Percentiles rank a stretch among this genome's conserved stretches.
Conservation (phyloP, 2,329 filamentous ascomycete genomes). For the Graphilbum fragrans region DNA sequence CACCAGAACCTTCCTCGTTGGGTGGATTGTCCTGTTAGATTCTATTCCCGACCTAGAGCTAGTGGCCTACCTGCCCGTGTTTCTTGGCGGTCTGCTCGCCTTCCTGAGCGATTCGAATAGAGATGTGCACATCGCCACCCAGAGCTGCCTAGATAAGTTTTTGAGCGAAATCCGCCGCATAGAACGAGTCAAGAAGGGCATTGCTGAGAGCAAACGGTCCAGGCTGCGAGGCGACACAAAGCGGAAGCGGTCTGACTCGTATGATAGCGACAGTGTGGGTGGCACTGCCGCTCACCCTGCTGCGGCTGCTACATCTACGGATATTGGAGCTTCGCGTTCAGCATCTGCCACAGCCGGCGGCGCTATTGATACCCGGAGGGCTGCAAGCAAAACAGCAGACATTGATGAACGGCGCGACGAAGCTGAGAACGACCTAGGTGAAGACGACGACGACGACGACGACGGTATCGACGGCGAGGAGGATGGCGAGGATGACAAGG, state of each 20-base stretch:
- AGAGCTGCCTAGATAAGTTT: slow-evolving; percentile 79
- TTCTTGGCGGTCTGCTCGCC: slow-evolving; percentile 76
- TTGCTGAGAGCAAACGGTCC: slow-evolving; percentile 72
- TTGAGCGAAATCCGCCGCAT: slow-evolving; percentile 91
- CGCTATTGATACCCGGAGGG: too few species aligned
- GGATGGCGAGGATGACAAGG: slow-evolving; percentile 62
- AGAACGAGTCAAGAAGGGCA: slow-evolving; percentile 79
- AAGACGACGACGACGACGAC: slow-evolving; percentile 45
- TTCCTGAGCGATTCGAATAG: slow-evolving; percentile 85
- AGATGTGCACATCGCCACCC: slow-evolving; percentile 91
- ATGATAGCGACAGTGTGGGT: slow-evolving; percentile 59
- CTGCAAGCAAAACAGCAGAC: too few species aligned
- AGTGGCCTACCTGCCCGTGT: slow-evolving; percentile 83
- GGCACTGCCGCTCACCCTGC: slow-evolving; percentile 39
- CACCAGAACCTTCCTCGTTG: slow-evolving; percentile 86
- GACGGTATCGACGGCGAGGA: slow-evolving; percentile 94
- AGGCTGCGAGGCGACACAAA: slow-evolving; percentile 45
- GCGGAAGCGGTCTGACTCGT: slow-evolving; percentile 45
- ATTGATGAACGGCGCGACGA: slow-evolving; percentile 32
- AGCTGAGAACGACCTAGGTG: slow-evolving; percentile 37
- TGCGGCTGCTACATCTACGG: slow-evolving; percentile 20
- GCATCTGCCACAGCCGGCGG: too few species aligned
- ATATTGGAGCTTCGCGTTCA: too few species aligned
- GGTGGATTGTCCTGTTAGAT: slow-evolving; percentile 89
- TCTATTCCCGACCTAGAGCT: slow-evolving; percentile 95